Evolutionary conservation across 495 filamentous ascomycete species (phyloP), one percentile per base, ranked within the genome.

Genomic region (Podospora didyma): DNA sequence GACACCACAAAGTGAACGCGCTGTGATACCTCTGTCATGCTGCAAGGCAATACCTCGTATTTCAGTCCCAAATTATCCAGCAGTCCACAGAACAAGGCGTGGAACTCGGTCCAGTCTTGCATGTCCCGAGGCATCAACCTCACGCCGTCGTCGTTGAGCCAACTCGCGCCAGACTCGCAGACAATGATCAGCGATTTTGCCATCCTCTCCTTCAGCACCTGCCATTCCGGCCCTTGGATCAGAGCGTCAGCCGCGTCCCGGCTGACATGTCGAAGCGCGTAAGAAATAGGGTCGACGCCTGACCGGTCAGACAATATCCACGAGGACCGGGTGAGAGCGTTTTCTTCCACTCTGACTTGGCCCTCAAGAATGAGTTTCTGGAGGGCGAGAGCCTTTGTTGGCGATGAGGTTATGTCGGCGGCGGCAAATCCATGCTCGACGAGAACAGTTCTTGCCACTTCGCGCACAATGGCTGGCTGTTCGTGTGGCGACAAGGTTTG

Each of bases 261-360:
- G 16, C 75, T 65, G 14, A 71, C 72, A 53, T 75, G 75, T 5
- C 66, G 67, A 21, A 54, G 46, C 11, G 76, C 69, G 56, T 81
- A 82, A 16, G 73, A 69, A 16, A 82, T 58, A 12, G 79, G 74
- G 53, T 82, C 80, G 6, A 78, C 49, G 1, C 69, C 78, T 5
- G 79, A 82, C 7, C 80, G 69, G 59, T 81, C 80, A 0, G 79
- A 78, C 51, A 82, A 70, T 60, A 76, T 75, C 75, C 78, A 79
- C 14, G 21, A 3, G 4, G 9, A 34, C 45, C 7, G 39, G 14
- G 21, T 23, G 9, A 17, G 47, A 2, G 52, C 56, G 3, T 55
- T 61, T 12, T 17, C 22, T 63, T 82, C 79, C n/a, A 68, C 69
- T 34, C 60, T 37, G 46, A 56, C 54, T 63, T 82, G 78, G 4